phyloP scores from a whole-genome alignment of 495 filamentous ascomycete species.

The Schizothecium vesticola region DNA sequence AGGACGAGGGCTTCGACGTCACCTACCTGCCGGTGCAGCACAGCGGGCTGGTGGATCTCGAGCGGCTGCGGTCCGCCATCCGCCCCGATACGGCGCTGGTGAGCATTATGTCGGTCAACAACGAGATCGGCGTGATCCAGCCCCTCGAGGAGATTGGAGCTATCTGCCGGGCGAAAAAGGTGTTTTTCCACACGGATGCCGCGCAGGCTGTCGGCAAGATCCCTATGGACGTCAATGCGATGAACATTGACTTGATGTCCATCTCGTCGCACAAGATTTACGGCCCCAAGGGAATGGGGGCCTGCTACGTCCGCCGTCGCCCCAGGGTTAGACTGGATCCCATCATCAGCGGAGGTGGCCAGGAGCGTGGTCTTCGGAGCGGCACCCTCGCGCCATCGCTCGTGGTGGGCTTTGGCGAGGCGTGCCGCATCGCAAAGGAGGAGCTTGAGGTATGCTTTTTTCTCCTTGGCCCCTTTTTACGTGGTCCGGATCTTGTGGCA shows the following conservation, averaged over 20 bases:
- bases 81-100: conserved; percentile 86
- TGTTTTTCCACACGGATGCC: conserved; percentile 98
- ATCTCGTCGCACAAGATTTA: conserved; percentile 99
- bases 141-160: conserved; percentile 90
- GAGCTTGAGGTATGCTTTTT: conserved; percentile 72
- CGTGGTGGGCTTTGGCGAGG: conserved; percentile 90
- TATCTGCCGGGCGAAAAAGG: conserved; percentile 82
- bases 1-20: conserved; percentile 93
- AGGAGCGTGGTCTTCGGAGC: conserved; percentile 89
- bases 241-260: conserved; percentile 97
- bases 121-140: conserved; percentile 98
- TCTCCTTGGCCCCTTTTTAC: conserved; percentile 3
- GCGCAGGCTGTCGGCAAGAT: conserved; percentile 98
- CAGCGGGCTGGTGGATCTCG: conserved; percentile 78
- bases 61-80: conserved; percentile 84
- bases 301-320: conserved; percentile 87
- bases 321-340: conserved; percentile 92
- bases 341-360: conserved; percentile 92
- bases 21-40: conserved; percentile 88
- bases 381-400: conserved; percentile 88
- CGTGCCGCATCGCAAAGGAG: conserved; percentile 81
- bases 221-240: conserved; percentile 88
- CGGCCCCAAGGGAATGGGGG: conserved; percentile 93
- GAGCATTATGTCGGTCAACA: conserved; percentile 98
- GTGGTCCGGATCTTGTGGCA: background rate